Evolutionary conservation across 169 alveolate genomes (phyloP), one percentile per base, ranked within the genome.

Genomic region (Eimeria brunetti): DNA sequence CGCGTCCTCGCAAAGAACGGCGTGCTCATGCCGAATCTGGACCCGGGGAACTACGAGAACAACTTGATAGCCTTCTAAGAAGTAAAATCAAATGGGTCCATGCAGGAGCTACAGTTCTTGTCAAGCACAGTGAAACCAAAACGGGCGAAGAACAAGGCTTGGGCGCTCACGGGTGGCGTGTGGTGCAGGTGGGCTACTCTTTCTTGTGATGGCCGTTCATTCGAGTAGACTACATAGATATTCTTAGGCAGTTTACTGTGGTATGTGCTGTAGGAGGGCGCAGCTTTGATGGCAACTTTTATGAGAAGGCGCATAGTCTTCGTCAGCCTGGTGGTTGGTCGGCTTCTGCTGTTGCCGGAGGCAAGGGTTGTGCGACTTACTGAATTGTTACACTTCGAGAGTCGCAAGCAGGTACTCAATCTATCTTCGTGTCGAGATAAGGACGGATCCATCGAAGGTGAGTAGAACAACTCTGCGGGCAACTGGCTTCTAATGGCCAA

Each of bases 261-360:
- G 27, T 38, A 18, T 86, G 93, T 27, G 64, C 62, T 69, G 76
- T 71, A 93, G 96, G 96, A 93, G 67, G 96, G 96, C 27, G 96
- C 93, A 11, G 86, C 96, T 38, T 33, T 93, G 56, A 93, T 93
- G 94, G 88, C 81, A n/a, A 67, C 71, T 62, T 93, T 64, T 56
- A 83, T 93, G 96, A 71, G 96, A 53, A 80, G 96, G 75, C 96
- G 96, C 56, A 71, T 93, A 1, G n/a, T 93, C 20, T 93, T 93
- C 69, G 83, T 83, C 27, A 93, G 90, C 41, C 56, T 93, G 58
- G 89, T 46, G 38, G 86, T 84, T 22, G 96, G 94, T 3, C 88
- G 93, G 36, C 33, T 67, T 9, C 80, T 93, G 83, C 88, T 93
- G 83, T 56, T 93, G 49, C 69, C 94, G 30, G 96, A 93, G 88